These are phyloP conservation scores for Heliamphora pulchella DNA, from an alignment of 179 eudicot species.

Conservation along the genomic window DNA sequence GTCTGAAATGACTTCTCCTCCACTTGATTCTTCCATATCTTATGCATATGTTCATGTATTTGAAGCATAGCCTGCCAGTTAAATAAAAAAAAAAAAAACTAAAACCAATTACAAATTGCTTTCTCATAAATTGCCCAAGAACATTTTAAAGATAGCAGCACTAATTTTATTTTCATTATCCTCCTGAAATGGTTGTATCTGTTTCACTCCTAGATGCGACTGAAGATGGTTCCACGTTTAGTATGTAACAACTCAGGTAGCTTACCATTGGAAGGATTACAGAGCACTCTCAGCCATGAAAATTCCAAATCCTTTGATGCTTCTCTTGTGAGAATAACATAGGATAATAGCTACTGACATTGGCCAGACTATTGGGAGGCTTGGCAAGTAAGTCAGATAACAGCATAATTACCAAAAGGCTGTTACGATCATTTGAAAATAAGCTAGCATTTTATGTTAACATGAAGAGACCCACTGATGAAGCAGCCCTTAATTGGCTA, in stretches of 20 bases:
- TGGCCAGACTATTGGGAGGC: neutral
- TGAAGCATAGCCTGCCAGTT: constrained; percentile 84
- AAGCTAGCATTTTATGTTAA: too few relatives aligned
- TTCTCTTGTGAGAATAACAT: too few relatives aligned
- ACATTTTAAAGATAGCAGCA: neutral
- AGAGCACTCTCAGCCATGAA: too few relatives aligned
- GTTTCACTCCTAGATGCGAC: neutral
- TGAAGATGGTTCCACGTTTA: neutral
- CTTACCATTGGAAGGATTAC: neutral
- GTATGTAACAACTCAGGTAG: neutral
- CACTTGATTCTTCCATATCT: constrained; percentile 72
- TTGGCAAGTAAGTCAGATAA: neutral
- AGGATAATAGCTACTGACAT: neutral
- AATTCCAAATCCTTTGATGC: too few relatives aligned
- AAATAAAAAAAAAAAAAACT: neutral
- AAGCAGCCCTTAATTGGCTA: too few relatives aligned
- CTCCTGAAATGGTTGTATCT: neutral
- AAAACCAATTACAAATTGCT: neutral
- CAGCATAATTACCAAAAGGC: constrained; percentile 1
- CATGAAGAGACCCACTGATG: too few relatives aligned
- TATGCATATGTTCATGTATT: constrained; percentile 89
- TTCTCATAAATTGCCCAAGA: neutral
- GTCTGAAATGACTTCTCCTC: constrained; percentile 60
- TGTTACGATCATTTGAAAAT: neutral
- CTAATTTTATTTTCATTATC: neutral